These are phyloP conservation scores for Paxillus ammoniavirescens DNA, from an alignment of 768 basidiomycete genomes.

Conservation along the genomic window DNA sequence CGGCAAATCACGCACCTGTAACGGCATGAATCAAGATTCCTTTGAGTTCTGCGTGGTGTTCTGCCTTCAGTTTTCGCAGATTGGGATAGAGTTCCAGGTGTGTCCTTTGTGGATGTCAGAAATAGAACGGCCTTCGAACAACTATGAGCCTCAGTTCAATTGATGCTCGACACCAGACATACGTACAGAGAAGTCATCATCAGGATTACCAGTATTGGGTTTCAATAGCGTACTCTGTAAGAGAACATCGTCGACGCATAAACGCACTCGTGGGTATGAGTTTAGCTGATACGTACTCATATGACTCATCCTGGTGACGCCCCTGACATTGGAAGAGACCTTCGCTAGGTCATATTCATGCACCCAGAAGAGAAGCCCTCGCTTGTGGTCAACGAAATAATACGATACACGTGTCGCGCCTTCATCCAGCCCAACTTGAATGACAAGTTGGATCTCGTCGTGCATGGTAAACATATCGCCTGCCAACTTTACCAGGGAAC, in stretches of 20 bases:
- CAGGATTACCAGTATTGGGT: conserved; percentile 21
- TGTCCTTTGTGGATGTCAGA: background rate
- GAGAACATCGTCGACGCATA: too few relatives aligned
- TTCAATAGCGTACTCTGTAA: conserved; percentile 1
- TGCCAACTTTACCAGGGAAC: background rate
- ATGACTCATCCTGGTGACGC: too few relatives aligned
- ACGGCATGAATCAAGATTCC: conserved; percentile 3
- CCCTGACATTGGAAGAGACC: too few relatives aligned
- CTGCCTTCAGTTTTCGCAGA: background rate
- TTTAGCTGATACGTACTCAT: too few relatives aligned
- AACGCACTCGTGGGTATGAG: too few relatives aligned
- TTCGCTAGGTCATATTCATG: too few relatives aligned
- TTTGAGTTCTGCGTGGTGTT: background rate
- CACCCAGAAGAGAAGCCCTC: too few relatives aligned
- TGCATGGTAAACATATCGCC: background rate
- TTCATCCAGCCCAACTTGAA: background rate
- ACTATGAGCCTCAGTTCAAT: background rate
- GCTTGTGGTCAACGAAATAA: too few relatives aligned
- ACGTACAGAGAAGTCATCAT: background rate
- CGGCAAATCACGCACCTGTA: conserved; percentile 17
- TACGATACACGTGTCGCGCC: too few relatives aligned
- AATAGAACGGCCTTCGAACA: background rate
- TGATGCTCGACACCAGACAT: background rate
- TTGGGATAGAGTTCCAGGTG: conserved; percentile 8
- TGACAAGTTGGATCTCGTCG: conserved; percentile 3